phyloP scores from a whole-genome alignment of 1,284 basidiomycete genomes.

The Mycena citricolor region DNA sequence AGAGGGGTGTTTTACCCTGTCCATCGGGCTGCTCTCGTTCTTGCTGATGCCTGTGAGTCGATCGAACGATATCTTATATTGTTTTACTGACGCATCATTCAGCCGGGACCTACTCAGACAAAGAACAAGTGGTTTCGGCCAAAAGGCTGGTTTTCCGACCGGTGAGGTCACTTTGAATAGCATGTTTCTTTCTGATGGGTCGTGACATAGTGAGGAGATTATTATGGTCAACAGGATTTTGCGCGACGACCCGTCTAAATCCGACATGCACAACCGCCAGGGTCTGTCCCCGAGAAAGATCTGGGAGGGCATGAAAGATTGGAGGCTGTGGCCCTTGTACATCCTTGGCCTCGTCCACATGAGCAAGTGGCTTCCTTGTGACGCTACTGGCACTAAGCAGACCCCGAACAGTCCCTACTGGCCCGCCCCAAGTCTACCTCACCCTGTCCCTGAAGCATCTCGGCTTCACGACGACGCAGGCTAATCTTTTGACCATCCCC shows the following conservation, averaged over 20 bases:
- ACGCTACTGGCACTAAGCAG: too few relatives aligned
- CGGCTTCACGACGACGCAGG: slow-evolving; percentile 51
- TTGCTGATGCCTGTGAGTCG: slow-evolving; percentile 36
- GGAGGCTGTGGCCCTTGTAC: slow-evolving; percentile 58
- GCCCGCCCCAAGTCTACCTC: slow-evolving; percentile 48
- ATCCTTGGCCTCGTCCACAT: slow-evolving; percentile 45
- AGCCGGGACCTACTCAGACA: slow-evolving; percentile 67
- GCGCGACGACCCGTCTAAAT: slow-evolving; percentile 59
- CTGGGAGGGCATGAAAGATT: slow-evolving; percentile 46
- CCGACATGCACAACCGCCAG: slow-evolving; percentile 66
- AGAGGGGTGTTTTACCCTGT: slow-evolving; percentile 54
- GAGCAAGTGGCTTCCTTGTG: slow-evolving; percentile 30
- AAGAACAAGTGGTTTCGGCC: slow-evolving; percentile 57
- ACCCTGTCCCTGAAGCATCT: slow-evolving; percentile 52
- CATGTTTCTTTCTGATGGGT: not conserved
- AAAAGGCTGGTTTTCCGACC: slow-evolving; percentile 52
- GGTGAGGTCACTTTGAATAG: slow-evolving; percentile 27
- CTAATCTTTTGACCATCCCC: slow-evolving; percentile 52
- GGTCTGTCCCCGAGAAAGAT: slow-evolving; percentile 48
- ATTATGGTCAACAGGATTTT: slow-evolving; percentile 63
- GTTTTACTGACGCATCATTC: slow-evolving; percentile 41
- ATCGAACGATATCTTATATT: not conserved
- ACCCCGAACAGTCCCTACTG: slow-evolving; percentile 39
- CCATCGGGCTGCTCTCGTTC: slow-evolving; percentile 58
- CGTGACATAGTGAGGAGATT: slow-evolving; percentile 42